Evolutionary conservation across 768 basidiomycete genomes (phyloP).

Genomic region (Gloeophyllum trabeum): DNA sequence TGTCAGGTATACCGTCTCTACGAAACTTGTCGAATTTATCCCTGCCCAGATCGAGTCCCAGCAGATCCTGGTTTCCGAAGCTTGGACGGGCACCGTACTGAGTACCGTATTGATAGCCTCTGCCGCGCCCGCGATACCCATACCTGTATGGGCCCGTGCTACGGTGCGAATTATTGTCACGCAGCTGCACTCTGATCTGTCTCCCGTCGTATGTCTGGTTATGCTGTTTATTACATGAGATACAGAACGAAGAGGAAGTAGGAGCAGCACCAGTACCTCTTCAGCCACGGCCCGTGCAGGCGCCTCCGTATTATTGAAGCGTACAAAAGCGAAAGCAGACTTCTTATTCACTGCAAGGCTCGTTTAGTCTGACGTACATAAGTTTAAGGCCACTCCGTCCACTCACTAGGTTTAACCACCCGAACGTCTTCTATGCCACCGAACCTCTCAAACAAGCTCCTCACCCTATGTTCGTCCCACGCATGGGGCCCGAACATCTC

Average conservation of each 20-base stretch:
- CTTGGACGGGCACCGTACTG: too few species aligned
- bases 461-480: slow-evolving; percentile 62
- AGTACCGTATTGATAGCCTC: not conserved
- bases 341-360: slow-evolving; percentile 39
- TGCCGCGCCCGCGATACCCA: not conserved
- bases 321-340: slow-evolving; percentile 74
- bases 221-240: slow-evolving; percentile 35
- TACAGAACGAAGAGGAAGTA: not conserved
- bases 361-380: not conserved
- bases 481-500: slow-evolving; percentile 49
- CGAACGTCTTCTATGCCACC: slow-evolving; percentile 56
- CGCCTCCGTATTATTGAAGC: slow-evolving; percentile 49
- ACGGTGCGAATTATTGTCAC: slow-evolving; percentile 48
- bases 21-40: too few species aligned
- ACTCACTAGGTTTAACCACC: slow-evolving; percentile 53
- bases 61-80: too few species aligned
- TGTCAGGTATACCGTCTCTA: too few species aligned
- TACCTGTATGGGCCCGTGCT: slow-evolving; percentile 30
- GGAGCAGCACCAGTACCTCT: slow-evolving; percentile 32
- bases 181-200: slow-evolving; percentile 63
- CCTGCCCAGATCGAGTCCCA: too few species aligned
- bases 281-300: slow-evolving; percentile 56
- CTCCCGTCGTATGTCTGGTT: slow-evolving; percentile 60
- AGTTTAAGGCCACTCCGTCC: too few species aligned
- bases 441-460: slow-evolving; percentile 47